Evolutionary conservation across 805 yeast species (phyloP).

Genomic region (Zygosaccharomyces gambellarensis): DNA sequence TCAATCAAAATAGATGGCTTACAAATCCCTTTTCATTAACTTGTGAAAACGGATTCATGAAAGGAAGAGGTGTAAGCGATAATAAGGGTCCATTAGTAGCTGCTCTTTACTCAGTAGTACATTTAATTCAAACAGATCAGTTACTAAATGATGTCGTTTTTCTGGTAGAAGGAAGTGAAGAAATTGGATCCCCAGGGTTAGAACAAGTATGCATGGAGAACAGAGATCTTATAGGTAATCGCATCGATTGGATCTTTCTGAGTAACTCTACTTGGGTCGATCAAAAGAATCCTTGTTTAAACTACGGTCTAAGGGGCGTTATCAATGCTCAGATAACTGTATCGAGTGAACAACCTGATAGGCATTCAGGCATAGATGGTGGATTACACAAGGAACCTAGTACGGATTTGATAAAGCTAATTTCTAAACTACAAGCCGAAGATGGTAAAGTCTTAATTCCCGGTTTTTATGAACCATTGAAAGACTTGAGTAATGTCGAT

Average conservation of each 20-base stretch:
- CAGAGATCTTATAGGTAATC: constrained; percentile 51
- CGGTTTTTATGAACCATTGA: constrained; percentile 63
- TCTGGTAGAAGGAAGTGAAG: constrained; percentile 92
- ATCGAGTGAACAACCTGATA: constrained; percentile 70
- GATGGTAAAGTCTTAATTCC: constrained; percentile 59
- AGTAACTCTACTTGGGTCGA: constrained; percentile 95
- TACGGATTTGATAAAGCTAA: constrained; percentile 69
- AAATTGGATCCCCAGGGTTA: constrained; percentile 85
- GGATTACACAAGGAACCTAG: constrained; percentile 88
- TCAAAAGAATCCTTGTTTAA: constrained; percentile 81
- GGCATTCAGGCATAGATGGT: constrained; percentile 96
- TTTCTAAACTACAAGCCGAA: constrained; percentile 58
- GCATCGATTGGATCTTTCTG: constrained; percentile 81
- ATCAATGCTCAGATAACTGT: constrained; percentile 72
- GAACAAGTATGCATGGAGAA: constrained; percentile 55
- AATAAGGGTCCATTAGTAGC: constrained; percentile 93
- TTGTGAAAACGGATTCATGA: constrained; percentile 76
- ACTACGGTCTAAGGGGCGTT: constrained; percentile 92
- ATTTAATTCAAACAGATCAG: constrained; percentile 46
- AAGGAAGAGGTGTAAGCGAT: constrained; percentile 91
- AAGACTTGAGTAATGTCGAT: constrained; percentile 55
- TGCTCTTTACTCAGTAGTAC: constrained; percentile 81
- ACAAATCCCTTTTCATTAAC: constrained; percentile 74
- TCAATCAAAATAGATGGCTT: constrained; percentile 57
- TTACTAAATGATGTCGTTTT: constrained; percentile 73